Percentiles rank a stretch among this genome's conserved stretches.
Conservation (phyloP, 768 basidiomycete genomes). For the Boletus coccyginus region DNA sequence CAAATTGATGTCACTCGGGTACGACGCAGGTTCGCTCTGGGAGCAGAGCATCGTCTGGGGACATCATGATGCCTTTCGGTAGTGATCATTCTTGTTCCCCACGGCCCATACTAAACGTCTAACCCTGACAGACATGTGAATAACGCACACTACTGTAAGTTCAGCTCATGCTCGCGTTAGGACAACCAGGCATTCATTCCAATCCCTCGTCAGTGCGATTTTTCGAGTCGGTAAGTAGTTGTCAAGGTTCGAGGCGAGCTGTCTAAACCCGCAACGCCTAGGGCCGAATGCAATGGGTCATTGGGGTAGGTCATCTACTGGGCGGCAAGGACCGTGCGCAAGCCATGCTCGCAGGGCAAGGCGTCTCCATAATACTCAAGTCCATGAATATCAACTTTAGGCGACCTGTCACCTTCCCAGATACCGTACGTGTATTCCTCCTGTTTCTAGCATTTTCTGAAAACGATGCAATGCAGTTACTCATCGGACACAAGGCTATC, state of each 20-base stretch:
- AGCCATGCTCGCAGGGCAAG: slow-evolving; percentile 59
- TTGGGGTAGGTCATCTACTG: slow-evolving; percentile 51
- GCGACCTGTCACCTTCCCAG: slow-evolving; percentile 72
- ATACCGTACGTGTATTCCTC: slow-evolving; percentile 51
- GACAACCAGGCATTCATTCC: background rate
- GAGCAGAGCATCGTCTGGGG: slow-evolving; percentile 80
- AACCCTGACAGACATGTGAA: slow-evolving; percentile 61
- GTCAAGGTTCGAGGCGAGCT: background rate
- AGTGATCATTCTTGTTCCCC: background rate
- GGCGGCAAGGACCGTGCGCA: slow-evolving; percentile 56
- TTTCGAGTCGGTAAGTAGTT: slow-evolving; percentile 58
- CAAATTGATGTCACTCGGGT: slow-evolving; percentile 46
- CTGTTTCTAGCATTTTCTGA: background rate
- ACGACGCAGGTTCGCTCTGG: slow-evolving; percentile 66
- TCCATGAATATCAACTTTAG: slow-evolving; percentile 64
- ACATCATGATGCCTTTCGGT: slow-evolving; percentile 78
- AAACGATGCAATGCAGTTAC: slow-evolving; percentile 39
- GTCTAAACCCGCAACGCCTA: slow-evolving; percentile 20
- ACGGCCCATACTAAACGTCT: background rate
- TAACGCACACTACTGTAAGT: slow-evolving; percentile 67
- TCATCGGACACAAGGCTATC: slow-evolving; percentile 60
- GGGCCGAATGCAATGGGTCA: slow-evolving; percentile 72
- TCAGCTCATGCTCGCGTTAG: background rate
- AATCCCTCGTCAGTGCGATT: slow-evolving; percentile 49
- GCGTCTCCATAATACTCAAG: slow-evolving; percentile 73